Evolutionary conservation across 345 rosid species (phyloP), one percentile per base, ranked within the genome.

Genomic region (Geranium brycei): DNA sequence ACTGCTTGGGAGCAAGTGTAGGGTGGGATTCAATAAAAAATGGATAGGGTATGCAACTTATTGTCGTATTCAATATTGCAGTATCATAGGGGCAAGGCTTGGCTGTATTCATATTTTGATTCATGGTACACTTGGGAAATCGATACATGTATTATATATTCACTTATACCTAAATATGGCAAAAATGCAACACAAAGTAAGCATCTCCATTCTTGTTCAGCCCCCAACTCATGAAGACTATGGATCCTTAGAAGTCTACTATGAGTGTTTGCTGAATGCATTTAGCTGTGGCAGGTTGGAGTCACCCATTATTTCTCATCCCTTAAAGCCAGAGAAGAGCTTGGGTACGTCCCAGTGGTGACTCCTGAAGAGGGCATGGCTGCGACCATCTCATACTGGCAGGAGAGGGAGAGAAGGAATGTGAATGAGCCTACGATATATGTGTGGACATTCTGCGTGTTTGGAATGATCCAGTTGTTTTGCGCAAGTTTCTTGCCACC

Each of bases 301-400:
- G 87, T 92, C 55, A 92, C 96, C 58, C 96, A 86, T 73, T 87
- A 87, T 74, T 92, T 92, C 80, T 92, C 95, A 2, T 82, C 71
- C 71, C 90, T 89, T 40, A 92, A 89, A 76, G 93, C 98, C 23
- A 87, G 81, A 79, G 77, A 80, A 65, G 98, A 92, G 79, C 97
- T 89, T 40, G 95, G 97, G 51, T 89, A 87, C 74, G 83, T 86
- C 61, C 97, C 97, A 17, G 72, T 85, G 79, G 90, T 87, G 71
- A 81, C 80, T 76, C 84, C 95, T 31, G 77, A 63, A 17, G 93
- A 92, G 62, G 96, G 95, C 55, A 84, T 92, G 93, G 91, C 93
- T 63, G 87, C 88, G 62, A 92, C 96, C 1, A 82, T 89, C 69
- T 63, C 86, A 12, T 86, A 83, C 77, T 89, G 86, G 87, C 82